A percentile compares a stretch with the other conserved stretches of the same genome.
Conservation (phyloP, 2,329 filamentous ascomycete genomes). For the Ophiostoma quercus region DNA sequence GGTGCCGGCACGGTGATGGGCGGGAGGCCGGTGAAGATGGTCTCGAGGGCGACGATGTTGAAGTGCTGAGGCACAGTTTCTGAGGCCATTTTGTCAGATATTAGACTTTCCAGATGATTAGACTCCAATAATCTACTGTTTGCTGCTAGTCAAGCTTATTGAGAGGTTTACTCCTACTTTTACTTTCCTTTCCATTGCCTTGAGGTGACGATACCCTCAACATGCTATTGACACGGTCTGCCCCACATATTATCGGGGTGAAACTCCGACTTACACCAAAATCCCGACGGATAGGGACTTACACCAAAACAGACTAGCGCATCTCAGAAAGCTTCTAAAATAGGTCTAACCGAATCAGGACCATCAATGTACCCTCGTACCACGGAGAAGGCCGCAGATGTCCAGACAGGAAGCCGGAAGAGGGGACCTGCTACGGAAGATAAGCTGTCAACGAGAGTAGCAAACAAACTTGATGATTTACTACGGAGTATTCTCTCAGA, state of each 20-base stretch:
- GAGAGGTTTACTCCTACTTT: not conserved
- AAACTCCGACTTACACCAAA: constrained; percentile 12
- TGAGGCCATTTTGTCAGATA: not conserved
- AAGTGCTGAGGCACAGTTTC: constrained; percentile 16
- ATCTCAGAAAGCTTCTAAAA: not conserved
- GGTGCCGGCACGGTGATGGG: constrained; percentile 25
- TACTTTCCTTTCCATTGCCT: not conserved
- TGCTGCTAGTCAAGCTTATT: not conserved
- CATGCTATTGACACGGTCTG: not conserved
- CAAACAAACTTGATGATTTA: not conserved
- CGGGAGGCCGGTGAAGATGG: constrained; percentile 32
- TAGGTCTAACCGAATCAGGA: not conserved
- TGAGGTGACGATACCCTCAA: not conserved
- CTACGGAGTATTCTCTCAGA: not conserved
- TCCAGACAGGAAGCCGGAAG: not conserved
- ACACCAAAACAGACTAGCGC: not conserved
- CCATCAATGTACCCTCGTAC: not conserved
- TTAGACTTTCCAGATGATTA: not conserved
- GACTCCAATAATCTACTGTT: too few relatives aligned
- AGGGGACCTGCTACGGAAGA: not conserved
- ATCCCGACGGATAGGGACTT: constrained; percentile 22
- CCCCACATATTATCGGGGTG: not conserved
- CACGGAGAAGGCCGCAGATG: not conserved
- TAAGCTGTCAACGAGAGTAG: not conserved
- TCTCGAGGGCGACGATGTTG: constrained; percentile 35